Evolutionary conservation across 1,284 basidiomycete species (phyloP).

Genomic region (Melampsora medusae): DNA sequence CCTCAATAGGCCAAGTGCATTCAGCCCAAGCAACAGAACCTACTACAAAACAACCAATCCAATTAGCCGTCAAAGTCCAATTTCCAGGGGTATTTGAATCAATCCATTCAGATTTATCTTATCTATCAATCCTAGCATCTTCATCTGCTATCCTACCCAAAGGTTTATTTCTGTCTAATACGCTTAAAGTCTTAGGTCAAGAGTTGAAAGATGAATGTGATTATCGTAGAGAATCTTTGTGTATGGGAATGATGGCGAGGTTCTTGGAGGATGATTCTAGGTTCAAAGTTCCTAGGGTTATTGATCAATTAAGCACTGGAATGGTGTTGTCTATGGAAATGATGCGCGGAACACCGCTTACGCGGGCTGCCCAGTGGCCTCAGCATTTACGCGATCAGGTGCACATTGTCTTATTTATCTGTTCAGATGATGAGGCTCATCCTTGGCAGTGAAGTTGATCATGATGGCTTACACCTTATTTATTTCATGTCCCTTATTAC

Average conservation of each 20-base stretch:
- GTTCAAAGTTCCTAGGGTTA: slow-evolving; percentile 80
- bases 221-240: slow-evolving; percentile 81
- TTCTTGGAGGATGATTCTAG: slow-evolving; percentile 64
- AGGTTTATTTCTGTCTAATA: slow-evolving; percentile 84
- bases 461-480: slow-evolving; percentile 23
- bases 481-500: not conserved
- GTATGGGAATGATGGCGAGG: slow-evolving; percentile 66
- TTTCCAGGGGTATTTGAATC: slow-evolving; percentile 87
- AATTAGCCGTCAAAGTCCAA: slow-evolving; percentile 90
- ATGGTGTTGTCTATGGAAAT: slow-evolving; percentile 86
- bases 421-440: not conserved
- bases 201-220: slow-evolving; percentile 95
- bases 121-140: slow-evolving; percentile 77
- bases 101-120: slow-evolving; percentile 81
- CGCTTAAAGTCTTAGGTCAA: slow-evolving; percentile 79
- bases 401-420: not conserved
- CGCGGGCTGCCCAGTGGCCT: slow-evolving; percentile 54
- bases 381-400: slow-evolving; percentile 71
- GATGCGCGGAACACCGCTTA: slow-evolving; percentile 78
- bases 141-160: slow-evolving; percentile 77
- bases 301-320: slow-evolving; percentile 71
- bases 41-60: slow-evolving; percentile 55
- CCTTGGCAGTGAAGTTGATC: not conserved
- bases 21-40: slow-evolving; percentile 62
- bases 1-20: slow-evolving; percentile 97